phyloP scores from a whole-genome alignment of 2,329 filamentous ascomycete species.

The Pleomassaria siparia region DNA sequence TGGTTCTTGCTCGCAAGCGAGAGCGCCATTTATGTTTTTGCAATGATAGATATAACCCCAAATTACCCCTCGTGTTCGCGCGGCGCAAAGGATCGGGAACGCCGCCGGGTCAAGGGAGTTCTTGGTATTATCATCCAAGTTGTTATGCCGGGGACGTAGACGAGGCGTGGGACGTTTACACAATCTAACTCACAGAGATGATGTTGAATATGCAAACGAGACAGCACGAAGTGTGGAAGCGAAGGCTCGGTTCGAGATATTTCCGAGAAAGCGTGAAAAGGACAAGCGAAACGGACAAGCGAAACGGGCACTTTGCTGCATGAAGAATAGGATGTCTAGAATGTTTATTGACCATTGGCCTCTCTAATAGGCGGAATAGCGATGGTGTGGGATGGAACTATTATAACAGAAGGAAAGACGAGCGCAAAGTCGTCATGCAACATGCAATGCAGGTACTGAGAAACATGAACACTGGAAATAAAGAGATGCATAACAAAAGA shows the following conservation, averaged over 20 bases:
- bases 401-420: too few species aligned
- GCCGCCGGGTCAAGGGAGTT: background rate
- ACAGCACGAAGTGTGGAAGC: background rate
- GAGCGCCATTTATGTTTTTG: too few species aligned
- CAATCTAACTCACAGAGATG: background rate
- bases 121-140: background rate
- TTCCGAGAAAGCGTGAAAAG: too few species aligned
- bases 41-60: slow-evolving; percentile 5
- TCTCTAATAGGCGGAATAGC: slow-evolving; percentile 5
- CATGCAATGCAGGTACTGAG: too few species aligned
- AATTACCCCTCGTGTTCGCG: slow-evolving; percentile 15
- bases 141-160: slow-evolving; percentile 1
- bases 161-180: slow-evolving; percentile 12
- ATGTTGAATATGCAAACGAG: background rate
- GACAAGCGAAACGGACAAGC: too few species aligned
- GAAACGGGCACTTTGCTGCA: too few species aligned
- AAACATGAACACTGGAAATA: background rate
- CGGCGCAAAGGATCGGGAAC: slow-evolving; percentile 6
- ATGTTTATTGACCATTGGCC: background rate
- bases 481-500: too few species aligned
- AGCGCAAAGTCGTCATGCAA: too few species aligned
- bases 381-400: too few species aligned
- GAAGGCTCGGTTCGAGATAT: background rate
- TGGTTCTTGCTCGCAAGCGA: too few species aligned
- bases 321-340: background rate